These are phyloP conservation scores for Pseudogymnoascus verrucosus DNA, from an alignment of 2,329 filamentous ascomycete species.

Conservation along the genomic window DNA sequence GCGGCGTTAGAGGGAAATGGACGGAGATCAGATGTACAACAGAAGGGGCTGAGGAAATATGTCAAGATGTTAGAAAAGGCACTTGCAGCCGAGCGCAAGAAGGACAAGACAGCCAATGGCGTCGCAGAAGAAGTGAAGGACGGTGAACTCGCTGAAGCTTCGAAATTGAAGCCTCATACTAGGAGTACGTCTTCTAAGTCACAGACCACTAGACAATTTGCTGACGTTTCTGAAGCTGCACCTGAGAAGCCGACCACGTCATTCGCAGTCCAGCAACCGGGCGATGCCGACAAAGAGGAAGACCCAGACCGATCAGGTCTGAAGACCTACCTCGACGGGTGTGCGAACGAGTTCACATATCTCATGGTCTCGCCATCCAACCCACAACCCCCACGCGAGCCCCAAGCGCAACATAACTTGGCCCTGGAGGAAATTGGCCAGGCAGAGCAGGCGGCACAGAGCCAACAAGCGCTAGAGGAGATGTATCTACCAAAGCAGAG, in stretches of 20 bases:
- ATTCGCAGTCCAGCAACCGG: constrained; percentile 38
- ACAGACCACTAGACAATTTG: background rate
- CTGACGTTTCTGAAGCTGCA: background rate
- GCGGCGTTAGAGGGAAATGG: constrained; percentile 87
- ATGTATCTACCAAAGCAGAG: constrained; percentile 20
- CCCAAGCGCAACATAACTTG: constrained; percentile 26
- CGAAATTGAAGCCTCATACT: background rate
- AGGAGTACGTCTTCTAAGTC: background rate
- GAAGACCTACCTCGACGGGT: constrained; percentile 55
- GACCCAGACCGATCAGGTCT: constrained; percentile 43
- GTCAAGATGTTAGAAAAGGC: constrained; percentile 84
- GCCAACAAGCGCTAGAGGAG: constrained; percentile 30
- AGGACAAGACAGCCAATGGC: constrained; percentile 49
- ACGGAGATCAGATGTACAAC: constrained; percentile 76
- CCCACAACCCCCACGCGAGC: constrained; percentile 56
- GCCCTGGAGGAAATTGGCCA: background rate
- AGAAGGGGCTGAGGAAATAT: constrained; percentile 84
- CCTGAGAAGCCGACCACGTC: constrained; percentile 25
- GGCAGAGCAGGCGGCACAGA: constrained; percentile 13
- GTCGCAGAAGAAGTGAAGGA: constrained; percentile 31
- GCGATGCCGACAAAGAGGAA: constrained; percentile 29
- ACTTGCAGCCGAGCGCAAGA: constrained; percentile 74
- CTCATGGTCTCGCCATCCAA: constrained; percentile 61
- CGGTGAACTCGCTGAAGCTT: background rate
- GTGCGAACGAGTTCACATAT: constrained; percentile 59